These are phyloP conservation scores for Hypoxylon sp. DNA, from an alignment of 2,329 filamentous ascomycete species.

Conservation along the genomic window DNA sequence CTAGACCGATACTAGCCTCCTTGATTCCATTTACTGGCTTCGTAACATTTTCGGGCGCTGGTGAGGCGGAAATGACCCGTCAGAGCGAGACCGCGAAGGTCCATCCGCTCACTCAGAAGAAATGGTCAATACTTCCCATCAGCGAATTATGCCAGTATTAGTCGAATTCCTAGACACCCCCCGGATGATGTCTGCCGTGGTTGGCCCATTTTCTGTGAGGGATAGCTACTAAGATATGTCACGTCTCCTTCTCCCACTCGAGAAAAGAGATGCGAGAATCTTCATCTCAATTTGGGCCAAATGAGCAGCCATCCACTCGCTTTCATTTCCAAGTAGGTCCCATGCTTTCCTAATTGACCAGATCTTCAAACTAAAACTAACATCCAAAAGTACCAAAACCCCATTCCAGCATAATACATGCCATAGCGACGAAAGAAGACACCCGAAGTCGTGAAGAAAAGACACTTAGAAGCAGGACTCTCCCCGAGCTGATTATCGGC, in stretches of 20 bases:
- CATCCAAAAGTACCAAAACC: neutral
- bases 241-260: neutral
- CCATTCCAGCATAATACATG: neutral
- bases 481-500: neutral
- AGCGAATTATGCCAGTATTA: neutral
- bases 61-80: neutral
- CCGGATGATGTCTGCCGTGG: neutral
- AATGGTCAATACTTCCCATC: neutral
- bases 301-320: neutral
- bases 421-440: neutral
- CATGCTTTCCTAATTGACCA: neutral
- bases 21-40: neutral
- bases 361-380: neutral
- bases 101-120: neutral
- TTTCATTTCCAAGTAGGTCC: neutral
- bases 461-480: neutral
- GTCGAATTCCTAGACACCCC: neutral
- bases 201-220: neutral
- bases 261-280: neutral
- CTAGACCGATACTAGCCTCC: neutral
- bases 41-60: neutral
- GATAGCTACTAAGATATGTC: neutral
- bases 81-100: neutral
- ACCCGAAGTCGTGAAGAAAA: neutral
- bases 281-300: neutral